Evolutionary conservation across 495 filamentous ascomycete species (phyloP), one percentile per base, ranked within the genome.

Genomic region (Aspergillus mulundensis): DNA sequence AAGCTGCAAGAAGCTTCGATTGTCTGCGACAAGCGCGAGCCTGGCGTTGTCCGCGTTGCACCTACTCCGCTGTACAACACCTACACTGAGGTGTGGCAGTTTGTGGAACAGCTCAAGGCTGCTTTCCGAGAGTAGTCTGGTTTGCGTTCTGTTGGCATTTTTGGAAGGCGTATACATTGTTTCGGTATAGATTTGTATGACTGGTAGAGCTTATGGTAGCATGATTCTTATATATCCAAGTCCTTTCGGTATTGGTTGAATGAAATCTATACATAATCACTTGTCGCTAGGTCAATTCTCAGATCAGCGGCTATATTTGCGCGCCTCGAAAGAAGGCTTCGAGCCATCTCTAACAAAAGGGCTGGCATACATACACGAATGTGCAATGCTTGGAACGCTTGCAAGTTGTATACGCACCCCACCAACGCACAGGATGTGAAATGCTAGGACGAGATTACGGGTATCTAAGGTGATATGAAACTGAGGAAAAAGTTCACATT

Each of bases 1-100:
- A 77, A 73, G 40, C 67, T 98, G 46, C 84, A 94, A 63, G 74
- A 81, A 38, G 71, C 77, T 1, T 84, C 85, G 5, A 84, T 96
- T 16, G 81, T 98, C 36, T 87, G 92, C 42, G 94, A 97, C 66
- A 91, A 97, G 79, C 76, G 94, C 52, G 83, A 84, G 66, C 94
- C 94, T n/a, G 85, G 92, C 71, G 94, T 98, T 36, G 82, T 98
- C 10, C 79, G 94, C n/a, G 89, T 95, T 4, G 91, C 93, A n/a
- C 94, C 94, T 0, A 82, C 86, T 48, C 93, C 94, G 30, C 63
- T 97, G 47, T 98, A 96, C 69, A 97, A 96, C 72, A 85, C 77
- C 1, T 96, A 86, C 66, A 72, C 68, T 45, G 94, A 98, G 65
- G 87, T 90, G 7, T 89, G 83, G 69, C 64, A 67, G 3, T 97